Conservation (phyloP, 805 yeast genomes). For the Kazachstania africana region DNA sequence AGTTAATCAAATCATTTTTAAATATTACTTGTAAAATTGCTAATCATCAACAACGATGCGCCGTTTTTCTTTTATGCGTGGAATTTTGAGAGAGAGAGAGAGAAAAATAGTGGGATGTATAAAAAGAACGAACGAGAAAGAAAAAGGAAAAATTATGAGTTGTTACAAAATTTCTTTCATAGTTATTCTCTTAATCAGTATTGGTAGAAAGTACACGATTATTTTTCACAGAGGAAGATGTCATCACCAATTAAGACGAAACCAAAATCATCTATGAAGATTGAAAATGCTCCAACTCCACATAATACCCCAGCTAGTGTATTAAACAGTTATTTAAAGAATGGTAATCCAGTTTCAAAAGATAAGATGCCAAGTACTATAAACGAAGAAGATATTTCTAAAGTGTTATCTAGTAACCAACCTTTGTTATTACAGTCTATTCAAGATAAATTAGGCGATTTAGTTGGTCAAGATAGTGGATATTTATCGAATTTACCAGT, state of each 20-base stretch:
- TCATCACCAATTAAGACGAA: conserved; percentile 74
- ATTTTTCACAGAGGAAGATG: too few species aligned
- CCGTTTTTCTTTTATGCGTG: too few species aligned
- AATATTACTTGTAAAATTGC: too few species aligned
- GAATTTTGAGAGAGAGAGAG: too few species aligned
- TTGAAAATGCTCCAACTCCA: conserved; percentile 93
- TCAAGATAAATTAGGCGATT: conserved; percentile 74
- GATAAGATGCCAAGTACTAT: conserved; percentile 56
- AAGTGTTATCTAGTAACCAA: conserved; percentile 48
- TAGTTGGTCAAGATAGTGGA: conserved; percentile 81
- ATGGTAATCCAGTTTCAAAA: conserved; percentile 40
- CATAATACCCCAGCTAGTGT: conserved; percentile 95
- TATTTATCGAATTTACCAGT: conserved; percentile 70
- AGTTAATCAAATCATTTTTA: too few species aligned
- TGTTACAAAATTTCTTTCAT: too few species aligned
- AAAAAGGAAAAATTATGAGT: too few species aligned
- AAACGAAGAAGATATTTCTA: conserved; percentile 45
- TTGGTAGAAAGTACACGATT: too few species aligned
- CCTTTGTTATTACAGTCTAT: conserved; percentile 80
- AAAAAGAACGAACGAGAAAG: too few species aligned
- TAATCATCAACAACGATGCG: too few species aligned
- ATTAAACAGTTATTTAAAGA: conserved; percentile 52
- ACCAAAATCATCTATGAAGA: conserved; percentile 41
- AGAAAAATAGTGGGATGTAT: too few species aligned
- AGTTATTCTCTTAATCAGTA: too few species aligned